Conservation (phyloP, 768 basidiomycete genomes). For the Rhodotorula graminis region DNA sequence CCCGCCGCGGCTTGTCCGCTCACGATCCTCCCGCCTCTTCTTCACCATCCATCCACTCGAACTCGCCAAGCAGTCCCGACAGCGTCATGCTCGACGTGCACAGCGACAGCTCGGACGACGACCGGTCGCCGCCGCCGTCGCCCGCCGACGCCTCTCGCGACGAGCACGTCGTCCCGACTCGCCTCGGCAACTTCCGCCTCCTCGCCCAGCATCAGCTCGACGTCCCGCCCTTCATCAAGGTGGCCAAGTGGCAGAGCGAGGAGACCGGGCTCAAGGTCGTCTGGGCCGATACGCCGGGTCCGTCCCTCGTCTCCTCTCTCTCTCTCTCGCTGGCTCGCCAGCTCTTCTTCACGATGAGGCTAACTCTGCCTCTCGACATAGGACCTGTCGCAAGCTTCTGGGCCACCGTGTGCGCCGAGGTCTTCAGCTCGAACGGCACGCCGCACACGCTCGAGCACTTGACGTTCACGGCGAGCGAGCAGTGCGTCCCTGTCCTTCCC, state of each 20-base stretch:
- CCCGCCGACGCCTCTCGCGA: neutral
- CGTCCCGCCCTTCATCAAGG: neutral
- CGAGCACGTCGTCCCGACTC: neutral
- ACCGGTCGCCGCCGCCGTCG: neutral
- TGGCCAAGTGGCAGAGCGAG: conserved; percentile 30
- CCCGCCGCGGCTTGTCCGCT: neutral
- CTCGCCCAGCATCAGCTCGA: conserved; percentile 12
- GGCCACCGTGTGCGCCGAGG: conserved; percentile 27
- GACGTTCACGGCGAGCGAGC: conserved; percentile 89
- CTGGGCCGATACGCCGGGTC: conserved; percentile 26
- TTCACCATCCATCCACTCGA: neutral
- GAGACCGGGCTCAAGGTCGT: conserved; percentile 21
- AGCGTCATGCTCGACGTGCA: neutral
- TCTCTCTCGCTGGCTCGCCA: no score
- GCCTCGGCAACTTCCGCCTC: conserved; percentile 19
- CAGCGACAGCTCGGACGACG: neutral
- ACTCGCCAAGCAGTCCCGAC: neutral
- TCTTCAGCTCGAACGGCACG: conserved; percentile 59
- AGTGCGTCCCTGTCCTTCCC: conserved; percentile 52
- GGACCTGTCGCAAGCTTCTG: conserved; percentile 10
- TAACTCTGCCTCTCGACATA: neutral
- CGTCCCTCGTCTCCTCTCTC: neutral
- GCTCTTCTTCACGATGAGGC: no score
- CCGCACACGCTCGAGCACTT: conserved; percentile 94
- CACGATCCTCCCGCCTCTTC: neutral